Evolutionary conservation across 345 rosid species (phyloP).

Genomic region (Brassica nigra): DNA sequence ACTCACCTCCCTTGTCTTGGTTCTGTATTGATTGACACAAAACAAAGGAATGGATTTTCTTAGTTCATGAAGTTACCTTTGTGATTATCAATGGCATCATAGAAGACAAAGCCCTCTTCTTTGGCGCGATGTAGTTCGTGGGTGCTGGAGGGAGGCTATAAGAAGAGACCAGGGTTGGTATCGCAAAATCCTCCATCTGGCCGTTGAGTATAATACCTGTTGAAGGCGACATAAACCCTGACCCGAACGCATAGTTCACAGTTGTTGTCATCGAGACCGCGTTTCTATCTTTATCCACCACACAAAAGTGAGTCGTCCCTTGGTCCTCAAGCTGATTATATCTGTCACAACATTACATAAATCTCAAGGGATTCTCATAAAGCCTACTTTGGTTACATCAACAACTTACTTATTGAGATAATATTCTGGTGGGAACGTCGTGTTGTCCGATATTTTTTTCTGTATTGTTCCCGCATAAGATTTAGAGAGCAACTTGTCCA

Average conservation of each 20-base stretch:
- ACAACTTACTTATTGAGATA: slow-evolving; percentile 58
- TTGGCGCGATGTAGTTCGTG: slow-evolving; percentile 62
- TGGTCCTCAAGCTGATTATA: slow-evolving; percentile 84
- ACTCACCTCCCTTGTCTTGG: neutral
- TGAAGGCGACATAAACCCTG: slow-evolving; percentile 70
- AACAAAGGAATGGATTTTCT: neutral
- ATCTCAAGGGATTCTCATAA: neutral
- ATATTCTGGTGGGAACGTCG: slow-evolving; percentile 75
- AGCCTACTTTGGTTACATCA: neutral
- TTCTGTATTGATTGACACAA: neutral
- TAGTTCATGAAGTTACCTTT: slow-evolving; percentile 49
- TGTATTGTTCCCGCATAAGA: slow-evolving; percentile 58
- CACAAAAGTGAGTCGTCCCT: slow-evolving; percentile 82
- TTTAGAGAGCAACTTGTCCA: slow-evolving; percentile 63
- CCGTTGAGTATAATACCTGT: slow-evolving; percentile 74
- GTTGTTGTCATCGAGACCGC: slow-evolving; percentile 87
- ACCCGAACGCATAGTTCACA: slow-evolving; percentile 67
- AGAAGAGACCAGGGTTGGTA: slow-evolving; percentile 57
- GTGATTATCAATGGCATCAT: slow-evolving; percentile 80
- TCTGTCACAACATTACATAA: slow-evolving; percentile 38
- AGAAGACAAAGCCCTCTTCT: slow-evolving; percentile 83
- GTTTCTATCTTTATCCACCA: slow-evolving; percentile 77
- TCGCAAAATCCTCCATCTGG: slow-evolving; percentile 86
- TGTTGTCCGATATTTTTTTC: slow-evolving; percentile 58
- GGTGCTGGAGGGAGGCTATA: slow-evolving; percentile 83